A percentile compares a stretch with the other conserved stretches of the same genome.
These are phyloP conservation scores for Fusarium sulawesiense DNA, from an alignment of 2,329 filamentous ascomycete species.

Conservation along the genomic window DNA sequence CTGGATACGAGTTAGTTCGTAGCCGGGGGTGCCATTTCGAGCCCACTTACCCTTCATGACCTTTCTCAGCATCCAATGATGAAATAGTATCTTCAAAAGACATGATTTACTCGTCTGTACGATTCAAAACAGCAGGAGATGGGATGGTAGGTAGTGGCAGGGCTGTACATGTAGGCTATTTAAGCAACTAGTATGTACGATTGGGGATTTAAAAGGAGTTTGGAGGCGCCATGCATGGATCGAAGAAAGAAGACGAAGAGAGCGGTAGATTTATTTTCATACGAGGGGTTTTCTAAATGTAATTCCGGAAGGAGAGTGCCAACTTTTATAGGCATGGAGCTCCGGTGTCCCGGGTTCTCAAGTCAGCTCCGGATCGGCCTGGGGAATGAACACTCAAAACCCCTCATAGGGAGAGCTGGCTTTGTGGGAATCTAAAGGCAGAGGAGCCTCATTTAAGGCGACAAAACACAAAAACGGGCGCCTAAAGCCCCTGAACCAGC, in stretches of 20 bases:
- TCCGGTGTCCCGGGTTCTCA: background rate
- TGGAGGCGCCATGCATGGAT: rapidly evolving
- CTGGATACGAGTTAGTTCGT: conserved; percentile 1
- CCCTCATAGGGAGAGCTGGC: too few species aligned
- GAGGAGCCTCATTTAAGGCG: background rate
- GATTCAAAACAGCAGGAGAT: background rate
- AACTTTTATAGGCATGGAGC: background rate
- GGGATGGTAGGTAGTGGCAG: background rate
- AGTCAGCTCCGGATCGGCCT: background rate
- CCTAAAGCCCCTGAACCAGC: background rate
- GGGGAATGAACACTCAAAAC: background rate
- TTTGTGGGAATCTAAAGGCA: background rate
- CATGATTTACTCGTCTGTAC: background rate
- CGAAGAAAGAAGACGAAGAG: rapidly evolving
- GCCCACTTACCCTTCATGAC: background rate
- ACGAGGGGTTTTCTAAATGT: background rate
- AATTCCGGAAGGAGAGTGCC: background rate
- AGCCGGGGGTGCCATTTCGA: background rate
- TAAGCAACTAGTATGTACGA: background rate
- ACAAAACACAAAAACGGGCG: background rate
- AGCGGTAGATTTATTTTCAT: rapidly evolving
- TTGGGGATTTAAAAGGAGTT: background rate
- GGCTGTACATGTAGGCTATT: too few species aligned
- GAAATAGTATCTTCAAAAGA: rapidly evolving
- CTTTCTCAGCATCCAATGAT: rapidly evolving